A percentile compares a stretch with the other conserved stretches of the same genome.
Evolutionary conservation across 2,329 filamentous ascomycete species (phyloP).

Genomic region (Mycocentrospora acerina): DNA sequence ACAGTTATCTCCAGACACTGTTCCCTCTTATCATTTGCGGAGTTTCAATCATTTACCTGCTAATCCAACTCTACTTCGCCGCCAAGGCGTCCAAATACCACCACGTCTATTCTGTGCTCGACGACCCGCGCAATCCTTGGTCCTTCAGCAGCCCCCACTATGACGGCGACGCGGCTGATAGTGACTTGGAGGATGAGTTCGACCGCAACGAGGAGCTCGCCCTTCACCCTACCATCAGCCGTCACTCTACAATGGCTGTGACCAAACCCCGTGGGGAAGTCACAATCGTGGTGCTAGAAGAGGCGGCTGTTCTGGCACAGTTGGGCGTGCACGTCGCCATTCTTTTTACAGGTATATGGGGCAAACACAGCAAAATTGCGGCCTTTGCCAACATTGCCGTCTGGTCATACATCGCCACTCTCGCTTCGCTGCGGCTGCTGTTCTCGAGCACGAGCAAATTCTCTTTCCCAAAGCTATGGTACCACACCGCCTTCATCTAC

Average conservation of each 20-base stretch:
- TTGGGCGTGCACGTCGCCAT: conserved; percentile 68
- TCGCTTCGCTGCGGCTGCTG: conserved; percentile 71
- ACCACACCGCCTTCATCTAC: conserved; percentile 87
- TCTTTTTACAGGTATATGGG: conserved; percentile 62
- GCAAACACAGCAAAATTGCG: conserved; percentile 58
- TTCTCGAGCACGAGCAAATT: conserved; percentile 60
- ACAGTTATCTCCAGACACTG: conserved; percentile 76
- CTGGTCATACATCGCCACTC: conserved; percentile 78
- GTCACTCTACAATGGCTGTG: conserved; percentile 62
- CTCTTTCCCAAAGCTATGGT: conserved; percentile 79
- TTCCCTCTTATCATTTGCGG: conserved; percentile 73
- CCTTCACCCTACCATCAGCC: conserved; percentile 56
- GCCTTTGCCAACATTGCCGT: conserved; percentile 67
- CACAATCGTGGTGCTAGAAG: conserved; percentile 70
- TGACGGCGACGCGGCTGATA: conserved; percentile 43
- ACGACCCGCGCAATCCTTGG: conserved; percentile 47
- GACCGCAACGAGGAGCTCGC: conserved; percentile 59
- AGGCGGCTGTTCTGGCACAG: conserved; percentile 70
- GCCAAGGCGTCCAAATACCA: conserved; percentile 55
- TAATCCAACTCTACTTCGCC: conserved; percentile 58
- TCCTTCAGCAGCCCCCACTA: conserved; percentile 33
- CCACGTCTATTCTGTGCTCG: conserved; percentile 60
- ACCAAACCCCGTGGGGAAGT: conserved; percentile 75
- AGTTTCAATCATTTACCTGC: conserved; percentile 69
- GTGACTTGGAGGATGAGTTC: conserved; percentile 59